Conservation (phyloP, 441 rosid species). For the Pelargonium australe region DNA sequence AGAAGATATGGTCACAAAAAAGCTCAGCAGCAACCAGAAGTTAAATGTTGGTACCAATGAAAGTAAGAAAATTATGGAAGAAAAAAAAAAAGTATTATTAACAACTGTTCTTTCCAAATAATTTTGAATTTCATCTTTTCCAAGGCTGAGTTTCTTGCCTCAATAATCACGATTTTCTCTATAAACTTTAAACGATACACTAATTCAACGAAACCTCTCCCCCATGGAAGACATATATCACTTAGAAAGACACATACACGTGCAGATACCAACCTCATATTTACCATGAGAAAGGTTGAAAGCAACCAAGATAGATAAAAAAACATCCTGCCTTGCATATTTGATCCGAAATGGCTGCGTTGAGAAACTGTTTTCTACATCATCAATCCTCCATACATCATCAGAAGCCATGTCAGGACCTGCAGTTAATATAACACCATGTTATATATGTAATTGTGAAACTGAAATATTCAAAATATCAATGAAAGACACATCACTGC, state of each 20-base stretch:
- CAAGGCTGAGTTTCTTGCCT: neutral
- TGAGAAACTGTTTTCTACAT: conserved; percentile 70
- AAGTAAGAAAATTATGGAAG: too few relatives aligned
- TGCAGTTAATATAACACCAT: conserved; percentile 22
- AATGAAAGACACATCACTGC: neutral
- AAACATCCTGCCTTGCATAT: conserved; percentile 82
- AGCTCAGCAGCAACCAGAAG: neutral
- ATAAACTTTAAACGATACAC: neutral
- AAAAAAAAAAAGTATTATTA: neutral
- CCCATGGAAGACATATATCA: neutral
- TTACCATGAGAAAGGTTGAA: conserved; percentile 51
- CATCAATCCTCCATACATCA: conserved; percentile 85
- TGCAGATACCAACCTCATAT: conserved; percentile 47
- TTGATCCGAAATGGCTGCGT: conserved; percentile 84
- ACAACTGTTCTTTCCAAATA: neutral
- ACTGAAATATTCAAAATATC: conserved; percentile 4
- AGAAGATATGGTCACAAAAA: neutral
- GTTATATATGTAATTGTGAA: neutral
- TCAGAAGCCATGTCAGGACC: conserved; percentile 54
- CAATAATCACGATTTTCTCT: neutral
- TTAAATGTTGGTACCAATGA: neutral
- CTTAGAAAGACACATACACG: neutral
- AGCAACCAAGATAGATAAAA: conserved; percentile 65
- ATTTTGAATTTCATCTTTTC: neutral
- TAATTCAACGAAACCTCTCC: neutral